These are phyloP conservation scores for Alternaria hordeiaustralica DNA, from an alignment of 2,329 filamentous ascomycete genomes.

Conservation along the genomic window DNA sequence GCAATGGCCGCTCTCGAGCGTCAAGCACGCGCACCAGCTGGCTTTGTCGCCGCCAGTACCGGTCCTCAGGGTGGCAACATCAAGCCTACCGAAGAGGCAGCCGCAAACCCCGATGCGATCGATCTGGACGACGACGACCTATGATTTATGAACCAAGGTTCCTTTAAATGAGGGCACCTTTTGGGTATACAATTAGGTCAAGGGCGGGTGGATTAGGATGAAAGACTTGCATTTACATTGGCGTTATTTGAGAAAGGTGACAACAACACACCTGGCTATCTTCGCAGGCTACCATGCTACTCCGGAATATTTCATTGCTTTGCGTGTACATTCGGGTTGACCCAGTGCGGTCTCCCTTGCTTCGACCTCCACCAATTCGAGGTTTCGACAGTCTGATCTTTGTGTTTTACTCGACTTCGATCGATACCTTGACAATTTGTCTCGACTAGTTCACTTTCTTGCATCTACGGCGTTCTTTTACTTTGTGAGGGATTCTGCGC, in stretches of 20 bases:
- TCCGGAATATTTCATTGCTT: constrained; percentile 12
- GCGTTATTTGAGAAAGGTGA: constrained; percentile 8
- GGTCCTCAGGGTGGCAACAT: constrained; percentile 70
- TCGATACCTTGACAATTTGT: constrained; percentile 17
- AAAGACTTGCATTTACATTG: constrained; percentile 17
- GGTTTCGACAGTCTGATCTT: constrained; percentile 13
- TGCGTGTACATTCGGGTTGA: constrained; percentile 9
- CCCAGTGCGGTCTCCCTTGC: constrained; percentile 10
- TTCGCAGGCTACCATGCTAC: constrained; percentile 10
- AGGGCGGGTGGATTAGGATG: constrained; percentile 12
- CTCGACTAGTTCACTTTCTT: neutral
- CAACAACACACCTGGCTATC: constrained; percentile 1
- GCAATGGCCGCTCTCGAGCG: constrained; percentile 90
- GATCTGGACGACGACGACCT: constrained; percentile 68
- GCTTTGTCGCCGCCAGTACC: constrained; percentile 87
- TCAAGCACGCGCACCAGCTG: constrained; percentile 84
- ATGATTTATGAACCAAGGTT: constrained; percentile 36
- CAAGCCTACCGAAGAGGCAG: constrained; percentile 49
- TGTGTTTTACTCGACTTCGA: constrained; percentile 13
- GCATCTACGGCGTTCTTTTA: constrained; percentile 15
- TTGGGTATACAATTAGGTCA: neutral
- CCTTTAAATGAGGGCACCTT: neutral
- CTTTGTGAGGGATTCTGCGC: constrained; percentile 1
- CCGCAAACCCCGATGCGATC: constrained; percentile 84
- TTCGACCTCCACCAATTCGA: constrained; percentile 2